Conservation (phyloP, 192 early-diverging fungal genomes). For the Coemansia sp. region DNA sequence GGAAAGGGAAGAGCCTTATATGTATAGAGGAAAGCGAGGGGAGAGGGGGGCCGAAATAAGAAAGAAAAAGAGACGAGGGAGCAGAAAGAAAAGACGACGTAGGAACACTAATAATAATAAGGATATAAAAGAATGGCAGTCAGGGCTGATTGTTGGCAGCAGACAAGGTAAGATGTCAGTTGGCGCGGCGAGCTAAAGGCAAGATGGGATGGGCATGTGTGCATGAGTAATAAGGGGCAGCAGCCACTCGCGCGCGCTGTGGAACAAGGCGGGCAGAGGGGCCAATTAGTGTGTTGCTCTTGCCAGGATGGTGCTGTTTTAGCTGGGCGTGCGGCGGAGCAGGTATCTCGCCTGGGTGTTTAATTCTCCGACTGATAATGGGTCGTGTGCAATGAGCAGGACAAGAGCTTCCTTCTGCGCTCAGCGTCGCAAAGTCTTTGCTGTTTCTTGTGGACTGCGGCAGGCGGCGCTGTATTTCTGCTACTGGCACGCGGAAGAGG, state of each 20-base stretch:
- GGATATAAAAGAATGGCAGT: conserved; percentile 5
- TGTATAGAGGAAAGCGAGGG: conserved; percentile 6
- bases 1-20: conserved; percentile 4
- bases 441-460: too few relatives aligned
- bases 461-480: too few relatives aligned
- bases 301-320: too few relatives aligned
- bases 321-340: too few relatives aligned
- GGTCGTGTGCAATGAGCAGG: too few relatives aligned
- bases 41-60: conserved; percentile 1
- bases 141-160: conserved; percentile 34
- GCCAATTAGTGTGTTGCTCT: too few relatives aligned
- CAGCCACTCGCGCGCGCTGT: conserved; percentile 14
- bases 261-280: conserved; percentile 7
- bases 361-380: not conserved
- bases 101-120: conserved; percentile 11
- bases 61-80: conserved; percentile 11
- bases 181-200: conserved; percentile 1
- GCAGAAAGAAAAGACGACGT: conserved; percentile 17
- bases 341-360: not conserved
- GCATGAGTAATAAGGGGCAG: not conserved
- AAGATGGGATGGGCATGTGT: conserved; percentile 24
- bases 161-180: conserved; percentile 42
- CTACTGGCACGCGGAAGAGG: too few relatives aligned
- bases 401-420: too few relatives aligned
- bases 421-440: too few relatives aligned